Conservation (phyloP, 495 filamentous ascomycete species). For the Pseudevernia furfuracea region DNA sequence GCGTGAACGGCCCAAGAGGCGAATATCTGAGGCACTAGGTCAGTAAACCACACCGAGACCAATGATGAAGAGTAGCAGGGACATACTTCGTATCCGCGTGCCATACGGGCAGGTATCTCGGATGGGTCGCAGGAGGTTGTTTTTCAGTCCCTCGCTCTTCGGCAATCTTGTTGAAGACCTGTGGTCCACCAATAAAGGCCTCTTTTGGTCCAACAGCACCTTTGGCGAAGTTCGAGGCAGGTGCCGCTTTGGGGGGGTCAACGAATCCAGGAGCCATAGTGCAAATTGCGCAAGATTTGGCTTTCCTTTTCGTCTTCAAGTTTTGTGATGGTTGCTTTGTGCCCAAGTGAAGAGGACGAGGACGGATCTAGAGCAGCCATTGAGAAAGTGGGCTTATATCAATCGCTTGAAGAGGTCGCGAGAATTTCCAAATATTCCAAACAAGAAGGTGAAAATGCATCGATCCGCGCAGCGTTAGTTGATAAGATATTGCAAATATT, state of each 20-base stretch:
- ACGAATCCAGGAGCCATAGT: neutral
- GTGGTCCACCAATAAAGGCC: conserved; percentile 13
- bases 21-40: conserved; percentile 35
- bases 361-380: neutral
- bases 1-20: conserved; percentile 59
- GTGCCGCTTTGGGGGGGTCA: neutral
- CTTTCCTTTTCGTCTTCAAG: neutral
- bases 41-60: neutral
- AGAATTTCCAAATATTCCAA: neutral
- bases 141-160: conserved; percentile 22
- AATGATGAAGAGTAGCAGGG: neutral
- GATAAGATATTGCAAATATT: neutral
- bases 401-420: neutral
- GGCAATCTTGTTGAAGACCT: conserved; percentile 20
- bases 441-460: neutral
- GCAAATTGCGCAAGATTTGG: neutral
- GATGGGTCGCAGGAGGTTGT: conserved; percentile 20
- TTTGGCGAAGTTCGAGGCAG: neutral
- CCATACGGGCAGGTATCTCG: conserved; percentile 23
- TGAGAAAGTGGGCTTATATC: neutral
- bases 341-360: neutral
- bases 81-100: conserved; percentile 27
- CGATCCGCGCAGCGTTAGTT: neutral
- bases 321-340: neutral
- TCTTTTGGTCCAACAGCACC: conserved; percentile 2